Conservation (phyloP, 2,329 filamentous ascomycete genomes). For the Westerdykella aurantiaca region DNA sequence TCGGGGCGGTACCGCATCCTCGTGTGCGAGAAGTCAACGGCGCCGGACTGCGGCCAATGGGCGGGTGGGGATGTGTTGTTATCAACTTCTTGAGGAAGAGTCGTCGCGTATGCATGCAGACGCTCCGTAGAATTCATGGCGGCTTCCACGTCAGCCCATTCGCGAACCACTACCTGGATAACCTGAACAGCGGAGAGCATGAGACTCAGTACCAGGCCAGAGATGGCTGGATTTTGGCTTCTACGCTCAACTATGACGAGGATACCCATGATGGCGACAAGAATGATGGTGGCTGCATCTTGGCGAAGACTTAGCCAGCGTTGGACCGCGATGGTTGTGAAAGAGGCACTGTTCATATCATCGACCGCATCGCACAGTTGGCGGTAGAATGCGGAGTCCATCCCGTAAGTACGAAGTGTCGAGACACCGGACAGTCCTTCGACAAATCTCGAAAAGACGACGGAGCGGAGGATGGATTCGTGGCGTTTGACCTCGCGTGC, state of each 20-base stretch:
- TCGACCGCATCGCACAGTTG: slow-evolving; percentile 1
- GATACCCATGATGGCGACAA: not conserved
- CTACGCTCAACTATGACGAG: not conserved
- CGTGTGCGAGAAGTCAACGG: not conserved
- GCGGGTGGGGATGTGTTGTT: not conserved
- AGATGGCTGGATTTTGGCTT: not conserved
- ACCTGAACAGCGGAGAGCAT: not conserved
- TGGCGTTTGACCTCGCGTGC: slow-evolving; percentile 3
- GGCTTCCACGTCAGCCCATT: slow-evolving; percentile 1
- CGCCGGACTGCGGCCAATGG: not conserved
- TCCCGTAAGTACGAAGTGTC: slow-evolving; percentile 1
- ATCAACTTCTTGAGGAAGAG: not conserved
- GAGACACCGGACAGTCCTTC: slow-evolving; percentile 1
- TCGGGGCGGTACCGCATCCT: not conserved
- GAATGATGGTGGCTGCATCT: not conserved
- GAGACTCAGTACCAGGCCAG: not conserved
- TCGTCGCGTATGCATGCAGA: slow-evolving; percentile 1
- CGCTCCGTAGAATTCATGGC: slow-evolving; percentile 4
- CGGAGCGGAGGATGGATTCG: not conserved
- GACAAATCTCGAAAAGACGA: not conserved
- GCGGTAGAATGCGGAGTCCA: not conserved
- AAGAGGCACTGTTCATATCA: not conserved
- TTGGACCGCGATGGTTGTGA: not conserved
- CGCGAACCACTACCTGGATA: not conserved
- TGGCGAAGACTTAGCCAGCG: not conserved